Percentiles rank a stretch among this genome's conserved stretches.
These are phyloP conservation scores for Phytophthora lateralis DNA, from an alignment of 352 stramenopile genomes.

Conservation along the genomic window DNA sequence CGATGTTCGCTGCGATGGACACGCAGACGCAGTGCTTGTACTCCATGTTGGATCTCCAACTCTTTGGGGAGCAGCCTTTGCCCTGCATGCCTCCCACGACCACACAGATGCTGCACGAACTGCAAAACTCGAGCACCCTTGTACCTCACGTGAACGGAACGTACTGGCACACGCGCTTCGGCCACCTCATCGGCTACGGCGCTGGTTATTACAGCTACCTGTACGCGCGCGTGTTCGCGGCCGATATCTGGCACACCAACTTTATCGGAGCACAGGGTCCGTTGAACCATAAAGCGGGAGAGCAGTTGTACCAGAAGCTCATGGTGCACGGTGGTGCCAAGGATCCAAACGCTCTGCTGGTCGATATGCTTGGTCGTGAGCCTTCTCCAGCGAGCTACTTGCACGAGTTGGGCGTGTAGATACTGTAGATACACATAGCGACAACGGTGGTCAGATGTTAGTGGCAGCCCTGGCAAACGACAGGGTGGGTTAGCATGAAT, in stretches of 20 bases:
- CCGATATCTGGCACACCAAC: constrained; percentile 83
- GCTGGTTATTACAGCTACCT: constrained; percentile 93
- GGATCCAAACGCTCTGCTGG: constrained; percentile 86
- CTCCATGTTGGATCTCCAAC: constrained; percentile 74
- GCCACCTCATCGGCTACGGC: constrained; percentile 90
- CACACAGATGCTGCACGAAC: constrained; percentile 54
- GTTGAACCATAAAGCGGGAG: constrained; percentile 61
- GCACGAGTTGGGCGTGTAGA: constrained; percentile 70
- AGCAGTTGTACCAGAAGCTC: constrained; percentile 70
- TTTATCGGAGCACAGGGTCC: constrained; percentile 66
- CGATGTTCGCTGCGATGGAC: constrained; percentile 92
- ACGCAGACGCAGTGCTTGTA: constrained; percentile 87
- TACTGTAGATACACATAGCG: neutral
- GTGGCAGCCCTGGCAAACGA: constrained; percentile 3
- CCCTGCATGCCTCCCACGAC: constrained; percentile 47
- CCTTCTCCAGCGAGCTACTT: constrained; percentile 72
- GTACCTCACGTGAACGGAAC: constrained; percentile 81
- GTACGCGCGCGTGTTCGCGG: constrained; percentile 90
- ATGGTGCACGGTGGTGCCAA: constrained; percentile 88
- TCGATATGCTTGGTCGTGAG: constrained; percentile 62
- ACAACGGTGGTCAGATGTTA: constrained; percentile 3
- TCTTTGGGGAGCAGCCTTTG: constrained; percentile 70
- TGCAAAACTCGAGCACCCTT: constrained; percentile 79
- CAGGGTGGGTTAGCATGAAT: constrained; percentile 36
- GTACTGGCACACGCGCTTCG: constrained; percentile 88